These are phyloP conservation scores for Corymbia maculata DNA, from an alignment of 345 rosid genomes.

Conservation along the genomic window DNA sequence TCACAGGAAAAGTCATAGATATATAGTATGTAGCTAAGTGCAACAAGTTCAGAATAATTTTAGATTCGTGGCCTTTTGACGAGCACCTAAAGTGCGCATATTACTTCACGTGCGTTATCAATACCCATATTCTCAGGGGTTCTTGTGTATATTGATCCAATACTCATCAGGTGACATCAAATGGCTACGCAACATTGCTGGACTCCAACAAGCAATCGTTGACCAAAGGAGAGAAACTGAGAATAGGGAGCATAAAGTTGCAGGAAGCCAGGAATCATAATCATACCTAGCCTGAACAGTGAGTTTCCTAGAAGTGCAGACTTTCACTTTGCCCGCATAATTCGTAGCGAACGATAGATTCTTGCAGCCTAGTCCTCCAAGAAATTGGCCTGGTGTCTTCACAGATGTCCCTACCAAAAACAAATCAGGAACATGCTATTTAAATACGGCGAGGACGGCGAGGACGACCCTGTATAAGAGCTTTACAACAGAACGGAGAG, in stretches of 20 bases:
- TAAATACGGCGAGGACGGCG: neutral
- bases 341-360: conserved; percentile 40
- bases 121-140: neutral
- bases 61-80: neutral
- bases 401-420: conserved; percentile 23
- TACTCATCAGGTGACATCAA: neutral
- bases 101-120: neutral
- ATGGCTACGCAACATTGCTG: neutral
- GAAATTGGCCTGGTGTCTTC: conserved; percentile 20
- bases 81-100: neutral
- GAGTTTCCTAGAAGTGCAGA: conserved; percentile 33
- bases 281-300: conserved; percentile 48
- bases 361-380: conserved; percentile 11
- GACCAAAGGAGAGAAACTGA: neutral
- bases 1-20: neutral
- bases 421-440: neutral
- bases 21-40: neutral
- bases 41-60: neutral
- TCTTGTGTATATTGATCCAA: neutral
- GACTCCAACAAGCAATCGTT: neutral
- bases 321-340: conserved; percentile 18
- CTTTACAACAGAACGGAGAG: neutral
- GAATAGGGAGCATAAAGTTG: neutral
- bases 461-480: neutral
- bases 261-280: neutral